Evolutionary conservation across 352 stramenopile genomes (phyloP), one percentile per base, ranked within the genome.

Genomic region (Phytophthora meadii): DNA sequence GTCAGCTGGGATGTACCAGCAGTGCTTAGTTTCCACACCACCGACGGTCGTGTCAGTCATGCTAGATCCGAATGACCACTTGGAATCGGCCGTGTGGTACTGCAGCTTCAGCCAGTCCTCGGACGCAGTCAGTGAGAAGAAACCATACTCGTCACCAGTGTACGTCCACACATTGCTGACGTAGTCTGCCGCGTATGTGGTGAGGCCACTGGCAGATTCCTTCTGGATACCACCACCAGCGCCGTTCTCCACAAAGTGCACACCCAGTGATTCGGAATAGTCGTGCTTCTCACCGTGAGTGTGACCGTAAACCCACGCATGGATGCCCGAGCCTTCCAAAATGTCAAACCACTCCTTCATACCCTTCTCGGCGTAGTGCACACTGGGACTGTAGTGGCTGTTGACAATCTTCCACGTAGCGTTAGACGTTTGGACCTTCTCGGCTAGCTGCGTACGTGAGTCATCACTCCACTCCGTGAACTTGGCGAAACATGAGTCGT

Each of bases 161-260:
- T 82, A 86, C 19, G 74, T 77, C 86, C 86, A 94, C 5, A 88
- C 28, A 46, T 89, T 89, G 44, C 74, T 69, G 2, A 93, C 56
- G 40, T 89, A 88, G 17, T 76, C 58, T n/a, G 61, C 53, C 0
- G 79, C 84, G 37, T 84, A 85, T 30, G 70, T 65, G 7, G 85
- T 81, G 37, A 93, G 74, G 51, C 80, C 81, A 54, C 83, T 88
- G 19, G 83, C 76, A 36, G 87, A 90, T 51, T 90, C 80, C 51
- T 89, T 90, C 70, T 89, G 66, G 50, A 93, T 93, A 49, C 86
- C 86, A 12, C 86, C 84, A 41, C 82, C 84, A n/a, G 82, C 85
- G 8, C 83, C 85, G 42, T 93, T 93, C 54, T 92, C 83, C 9
- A 93, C 71, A 49, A 93, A 93, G 59, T 93, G 85, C 5, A 85